A percentile compares a stretch with the other conserved stretches of the same genome.
These are phyloP conservation scores for Starmerella vaccinii DNA, from an alignment of 805 yeast species.

Conservation along the genomic window DNA sequence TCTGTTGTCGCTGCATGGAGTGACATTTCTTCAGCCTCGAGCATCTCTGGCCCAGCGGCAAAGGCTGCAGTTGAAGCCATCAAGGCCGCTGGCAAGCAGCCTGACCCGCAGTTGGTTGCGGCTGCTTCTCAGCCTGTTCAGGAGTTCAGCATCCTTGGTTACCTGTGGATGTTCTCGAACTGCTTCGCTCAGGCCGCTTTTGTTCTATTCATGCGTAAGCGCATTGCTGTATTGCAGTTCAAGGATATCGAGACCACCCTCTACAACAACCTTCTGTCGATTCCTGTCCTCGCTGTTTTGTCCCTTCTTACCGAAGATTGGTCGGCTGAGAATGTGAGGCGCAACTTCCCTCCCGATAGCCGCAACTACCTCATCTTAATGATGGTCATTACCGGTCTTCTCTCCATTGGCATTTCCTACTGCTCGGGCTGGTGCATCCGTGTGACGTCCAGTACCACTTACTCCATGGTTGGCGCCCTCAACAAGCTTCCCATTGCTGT, in stretches of 20 bases:
- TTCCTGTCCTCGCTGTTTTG: conserved; percentile 72
- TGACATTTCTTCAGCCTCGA: conserved; percentile 38
- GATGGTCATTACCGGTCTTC: conserved; percentile 86
- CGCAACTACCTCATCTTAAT: conserved; percentile 61
- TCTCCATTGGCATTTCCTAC: conserved; percentile 94
- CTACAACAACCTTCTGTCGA: conserved; percentile 88
- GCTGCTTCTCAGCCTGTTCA: background rate
- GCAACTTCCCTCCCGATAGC: conserved; percentile 67
- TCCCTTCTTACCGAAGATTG: conserved; percentile 85
- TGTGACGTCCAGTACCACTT: conserved; percentile 96
- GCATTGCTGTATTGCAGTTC: conserved; percentile 93
- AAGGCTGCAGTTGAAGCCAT: conserved; percentile 24
- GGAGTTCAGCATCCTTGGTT: conserved; percentile 42
- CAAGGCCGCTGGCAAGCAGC: conserved; percentile 27
- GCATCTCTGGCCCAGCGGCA: conserved; percentile 9
- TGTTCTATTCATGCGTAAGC: conserved; percentile 91
- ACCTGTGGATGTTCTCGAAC: conserved; percentile 94
- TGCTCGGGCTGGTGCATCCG: conserved; percentile 99
- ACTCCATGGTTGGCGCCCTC: conserved; percentile 98
- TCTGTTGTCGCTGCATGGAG: conserved; percentile 95
- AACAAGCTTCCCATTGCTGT: conserved; percentile 96
- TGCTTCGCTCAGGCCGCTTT: conserved; percentile 90
- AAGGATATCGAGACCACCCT: conserved; percentile 91
- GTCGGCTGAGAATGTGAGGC: conserved; percentile 65
- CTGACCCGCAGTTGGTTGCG: background rate